These are phyloP conservation scores for Boeremia lycopersici DNA, from an alignment of 2,329 filamentous ascomycete genomes.

Conservation along the genomic window DNA sequence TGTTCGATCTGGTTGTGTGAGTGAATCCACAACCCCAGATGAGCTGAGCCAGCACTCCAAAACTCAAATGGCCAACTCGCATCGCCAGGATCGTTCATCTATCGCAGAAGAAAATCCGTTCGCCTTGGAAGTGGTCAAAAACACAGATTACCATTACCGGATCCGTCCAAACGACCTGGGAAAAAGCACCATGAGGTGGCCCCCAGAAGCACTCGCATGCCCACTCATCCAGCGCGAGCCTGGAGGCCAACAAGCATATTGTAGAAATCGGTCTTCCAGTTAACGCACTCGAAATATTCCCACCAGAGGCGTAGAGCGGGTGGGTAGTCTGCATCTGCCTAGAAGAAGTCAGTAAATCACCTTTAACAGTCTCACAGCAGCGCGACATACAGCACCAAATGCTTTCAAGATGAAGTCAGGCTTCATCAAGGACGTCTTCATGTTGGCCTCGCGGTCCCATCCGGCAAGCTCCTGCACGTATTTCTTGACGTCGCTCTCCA, in stretches of 20 bases:
- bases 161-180: too few species aligned
- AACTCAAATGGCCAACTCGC: too few species aligned
- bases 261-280: constrained; percentile 52
- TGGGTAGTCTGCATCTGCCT: constrained; percentile 48
- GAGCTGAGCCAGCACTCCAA: neutral
- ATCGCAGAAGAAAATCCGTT: too few species aligned
- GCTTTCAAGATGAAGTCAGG: constrained; percentile 47
- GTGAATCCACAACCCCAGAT: neutral
- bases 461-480: constrained; percentile 44
- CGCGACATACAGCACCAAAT: constrained; percentile 44
- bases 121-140: too few species aligned
- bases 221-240: constrained; percentile 8
- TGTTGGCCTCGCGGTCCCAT: constrained; percentile 49
- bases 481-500: constrained; percentile 38
- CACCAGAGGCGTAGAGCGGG: constrained; percentile 54
- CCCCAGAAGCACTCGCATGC: neutral
- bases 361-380: neutral
- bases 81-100: too few species aligned
- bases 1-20: neutral
- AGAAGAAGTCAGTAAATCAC: constrained; percentile 1
- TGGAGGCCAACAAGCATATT: constrained; percentile 44
- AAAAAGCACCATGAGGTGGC: too few species aligned
- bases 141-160: too few species aligned
- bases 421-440: constrained; percentile 46
- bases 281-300: constrained; percentile 55